Evolutionary conservation across 2,329 filamentous ascomycete species (phyloP).

Genomic region (Fusarium sp.): DNA sequence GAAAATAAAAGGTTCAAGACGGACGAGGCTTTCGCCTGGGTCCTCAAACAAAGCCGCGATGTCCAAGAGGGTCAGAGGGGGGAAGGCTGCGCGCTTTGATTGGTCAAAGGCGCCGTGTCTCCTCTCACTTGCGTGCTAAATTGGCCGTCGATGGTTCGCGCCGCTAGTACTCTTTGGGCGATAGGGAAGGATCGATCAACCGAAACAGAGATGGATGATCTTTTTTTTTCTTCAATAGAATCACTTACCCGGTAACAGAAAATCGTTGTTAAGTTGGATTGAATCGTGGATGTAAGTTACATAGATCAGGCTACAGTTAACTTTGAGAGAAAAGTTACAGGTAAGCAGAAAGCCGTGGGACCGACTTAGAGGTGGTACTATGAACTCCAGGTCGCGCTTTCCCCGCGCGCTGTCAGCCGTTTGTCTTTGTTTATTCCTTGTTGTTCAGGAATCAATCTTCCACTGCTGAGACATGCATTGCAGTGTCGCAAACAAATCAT

Average conservation of each 20-base stretch:
- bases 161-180: constrained; percentile 30
- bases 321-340: neutral
- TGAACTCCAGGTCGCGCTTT: constrained; percentile 3
- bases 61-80: constrained; percentile 41
- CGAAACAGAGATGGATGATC: constrained; percentile 9
- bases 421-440: constrained; percentile 16
- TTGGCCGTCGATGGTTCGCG: constrained; percentile 32
- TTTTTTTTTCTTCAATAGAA: neutral
- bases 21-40: constrained; percentile 45
- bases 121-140: constrained; percentile 37
- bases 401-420: constrained; percentile 9
- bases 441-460: constrained; percentile 29
- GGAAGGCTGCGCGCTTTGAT: constrained; percentile 39
- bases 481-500: neutral
- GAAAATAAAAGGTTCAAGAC: constrained; percentile 46
- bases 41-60: constrained; percentile 47
- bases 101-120: constrained; percentile 38
- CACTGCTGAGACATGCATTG: neutral
- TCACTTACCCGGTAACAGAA: constrained; percentile 1
- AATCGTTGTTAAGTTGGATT: neutral
- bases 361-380: neutral
- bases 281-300: neutral
- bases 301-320: neutral
- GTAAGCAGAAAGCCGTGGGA: neutral
- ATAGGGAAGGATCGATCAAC: constrained; percentile 19